Percentiles rank a stretch among this genome's conserved stretches.
phyloP scores from a whole-genome alignment of 2,329 filamentous ascomycete species.

The Penicillium sp. region DNA sequence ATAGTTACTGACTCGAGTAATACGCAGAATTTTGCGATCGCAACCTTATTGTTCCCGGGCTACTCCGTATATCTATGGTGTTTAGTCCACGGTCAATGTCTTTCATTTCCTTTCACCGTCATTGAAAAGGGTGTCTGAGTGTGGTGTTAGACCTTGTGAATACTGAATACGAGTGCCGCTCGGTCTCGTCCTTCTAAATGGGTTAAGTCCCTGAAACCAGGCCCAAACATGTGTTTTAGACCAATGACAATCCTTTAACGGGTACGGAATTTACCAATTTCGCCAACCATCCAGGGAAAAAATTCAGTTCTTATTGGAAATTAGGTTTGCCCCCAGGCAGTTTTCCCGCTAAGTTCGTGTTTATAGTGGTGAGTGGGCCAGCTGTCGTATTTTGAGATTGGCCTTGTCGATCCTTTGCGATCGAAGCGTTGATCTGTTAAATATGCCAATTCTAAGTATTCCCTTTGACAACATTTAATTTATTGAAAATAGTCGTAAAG shows the following conservation, averaged over 20 bases:
- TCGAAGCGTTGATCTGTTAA: background rate
- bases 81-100: too few species aligned
- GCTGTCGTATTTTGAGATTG: slow-evolving; percentile 6
- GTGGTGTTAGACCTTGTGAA: background rate
- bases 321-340: background rate
- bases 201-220: background rate
- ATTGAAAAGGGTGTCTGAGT: background rate
- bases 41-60: too few species aligned
- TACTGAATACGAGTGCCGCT: background rate
- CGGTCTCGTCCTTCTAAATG: background rate
- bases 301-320: background rate
- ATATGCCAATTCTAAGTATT: background rate
- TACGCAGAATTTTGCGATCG: too few species aligned
- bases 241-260: background rate
- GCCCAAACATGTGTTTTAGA: background rate
- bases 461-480: background rate
- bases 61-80: too few species aligned
- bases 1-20: too few species aligned
- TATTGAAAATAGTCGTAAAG: background rate
- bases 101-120: background rate
- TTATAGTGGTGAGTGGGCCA: background rate
- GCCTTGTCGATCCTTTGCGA: slow-evolving; percentile 2
- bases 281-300: background rate
- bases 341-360: slow-evolving; percentile 6
- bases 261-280: background rate